Evolutionary conservation across 2,329 filamentous ascomycete species (phyloP), one percentile per base, ranked within the genome.

Genomic region (Dryadomyces quercivorus): DNA sequence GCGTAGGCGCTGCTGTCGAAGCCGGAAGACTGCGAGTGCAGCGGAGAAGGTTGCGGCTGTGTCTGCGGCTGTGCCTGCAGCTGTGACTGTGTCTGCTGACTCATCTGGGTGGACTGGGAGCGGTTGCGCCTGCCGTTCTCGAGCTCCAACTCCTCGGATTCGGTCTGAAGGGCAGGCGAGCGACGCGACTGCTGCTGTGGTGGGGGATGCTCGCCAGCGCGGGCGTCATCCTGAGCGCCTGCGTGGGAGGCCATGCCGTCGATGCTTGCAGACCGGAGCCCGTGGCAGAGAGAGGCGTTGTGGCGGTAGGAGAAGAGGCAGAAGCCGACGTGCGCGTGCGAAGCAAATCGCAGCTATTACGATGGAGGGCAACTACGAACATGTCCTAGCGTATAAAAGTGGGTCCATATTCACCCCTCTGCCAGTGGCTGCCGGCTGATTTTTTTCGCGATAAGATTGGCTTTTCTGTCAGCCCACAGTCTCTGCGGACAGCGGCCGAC

Each of bases 111-210:
- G 9, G 42, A 7, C 20, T 22, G 49, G 31, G 34, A 38, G 42
- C 26, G 22, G 12, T 40, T 10, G n/a, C 31, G 52, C 9, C 36
- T n/a, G 21, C 46, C 16, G 9, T 42, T 6, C 8, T 50, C 9
- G 16, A 16, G 47, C 26, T 16, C 40, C 13, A 42, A 52, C 20
- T 43, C 52, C 44, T 55, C 53, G 18, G 51, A 20, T 42, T 55
- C 53, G n/a, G 45, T 13, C 44, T 55, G 50, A 40, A 54, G 43
- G 18, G 52, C 31, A 2, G 55, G 36, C 21, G 50, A 45, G 42
- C 22, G 9, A 21, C 40, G 50, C 6, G 7, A 38, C 15, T 10
- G 48, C 12, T 8, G 8, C 13, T 38, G 40, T 31, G 26, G 26
- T 5, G 10, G 36, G 4, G 10, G 36, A 16, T 40, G 10, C 36